Percentiles rank a stretch among this genome's conserved stretches.
phyloP scores from a whole-genome alignment of 441 rosid genomes.

The Pelargonium myrrhifolium region DNA sequence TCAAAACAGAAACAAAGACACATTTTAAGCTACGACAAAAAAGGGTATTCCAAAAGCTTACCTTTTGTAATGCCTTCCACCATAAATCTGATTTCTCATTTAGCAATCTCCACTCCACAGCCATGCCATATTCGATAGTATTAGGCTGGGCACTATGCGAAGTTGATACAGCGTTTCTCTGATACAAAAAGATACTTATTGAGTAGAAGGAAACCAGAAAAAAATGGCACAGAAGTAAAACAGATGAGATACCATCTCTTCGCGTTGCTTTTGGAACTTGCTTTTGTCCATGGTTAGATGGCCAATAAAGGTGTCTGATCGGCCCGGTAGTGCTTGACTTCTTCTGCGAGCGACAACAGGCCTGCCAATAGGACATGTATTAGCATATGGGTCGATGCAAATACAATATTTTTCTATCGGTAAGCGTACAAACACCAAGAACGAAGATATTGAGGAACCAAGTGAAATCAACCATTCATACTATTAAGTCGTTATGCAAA shows the following conservation, averaged over 20 bases:
- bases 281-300: slow-evolving; percentile 20
- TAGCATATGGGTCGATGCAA: not conserved
- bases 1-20: too few relatives aligned
- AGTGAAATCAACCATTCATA: too few relatives aligned
- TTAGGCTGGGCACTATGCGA: slow-evolving; percentile 40
- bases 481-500: too few relatives aligned
- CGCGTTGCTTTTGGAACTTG: slow-evolving; percentile 14
- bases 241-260: slow-evolving; percentile 21
- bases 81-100: slow-evolving; percentile 27
- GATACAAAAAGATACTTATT: not conserved
- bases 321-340: slow-evolving; percentile 9
- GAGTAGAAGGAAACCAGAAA: not conserved
- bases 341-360: slow-evolving; percentile 21
- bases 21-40: too few relatives aligned
- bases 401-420: not conserved
- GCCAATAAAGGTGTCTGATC: slow-evolving; percentile 20
- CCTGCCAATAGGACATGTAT: slow-evolving; percentile 19
- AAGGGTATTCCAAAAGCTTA: slow-evolving; percentile 8
- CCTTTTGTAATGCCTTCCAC: slow-evolving; percentile 36
- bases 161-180: slow-evolving; percentile 42
- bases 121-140: slow-evolving; percentile 34
- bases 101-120: slow-evolving; percentile 33
- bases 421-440: too few relatives aligned
- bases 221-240: not conserved
- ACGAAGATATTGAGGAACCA: too few relatives aligned